phyloP scores from a whole-genome alignment of 345 rosid species.

The Citrus sp. region DNA sequence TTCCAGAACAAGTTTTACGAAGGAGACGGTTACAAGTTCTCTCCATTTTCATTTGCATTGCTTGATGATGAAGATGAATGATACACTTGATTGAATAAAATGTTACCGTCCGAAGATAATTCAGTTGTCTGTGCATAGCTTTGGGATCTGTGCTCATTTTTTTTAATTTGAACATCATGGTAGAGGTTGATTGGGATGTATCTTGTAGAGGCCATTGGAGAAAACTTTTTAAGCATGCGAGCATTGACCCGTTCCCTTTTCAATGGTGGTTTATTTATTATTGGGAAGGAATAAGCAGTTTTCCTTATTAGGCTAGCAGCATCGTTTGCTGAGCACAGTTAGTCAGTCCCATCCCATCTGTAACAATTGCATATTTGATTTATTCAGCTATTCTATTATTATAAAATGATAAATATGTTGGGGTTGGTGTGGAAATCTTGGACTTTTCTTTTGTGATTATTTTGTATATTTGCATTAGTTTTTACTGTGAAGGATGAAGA shows the following conservation, averaged over 20 bases:
- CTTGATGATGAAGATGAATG: constrained; percentile 58
- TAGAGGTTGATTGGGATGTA: constrained; percentile 1
- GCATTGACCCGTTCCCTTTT: constrained; percentile 26
- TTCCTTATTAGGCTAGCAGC: constrained; percentile 13
- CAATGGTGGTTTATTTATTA: constrained; percentile 17
- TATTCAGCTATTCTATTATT: constrained; percentile 25
- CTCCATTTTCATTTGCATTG: constrained; percentile 66
- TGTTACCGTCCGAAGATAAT: background rate
- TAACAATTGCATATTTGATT: constrained; percentile 26
- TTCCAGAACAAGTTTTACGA: constrained; percentile 96
- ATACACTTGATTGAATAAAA: constrained; percentile 9
- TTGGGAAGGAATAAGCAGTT: constrained; percentile 29
- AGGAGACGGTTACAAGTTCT: constrained; percentile 90
- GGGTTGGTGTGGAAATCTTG: too few relatives aligned
- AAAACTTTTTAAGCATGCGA: constrained; percentile 6
- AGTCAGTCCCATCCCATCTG: background rate
- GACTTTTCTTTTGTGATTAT: background rate
- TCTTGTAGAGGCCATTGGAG: constrained; percentile 5
- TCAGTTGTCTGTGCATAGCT: constrained; percentile 18
- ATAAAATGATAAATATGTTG: background rate
- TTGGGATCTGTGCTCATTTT: constrained; percentile 25
- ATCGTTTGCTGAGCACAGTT: constrained; percentile 2
- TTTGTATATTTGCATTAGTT: too few relatives aligned
- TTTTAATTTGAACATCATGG: constrained; percentile 27
- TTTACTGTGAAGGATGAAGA: too few relatives aligned